A percentile compares a stretch with the other conserved stretches of the same genome.
These are phyloP conservation scores for Dothistroma septosporum DNA, from an alignment of 2,329 filamentous ascomycete species.

Conservation along the genomic window DNA sequence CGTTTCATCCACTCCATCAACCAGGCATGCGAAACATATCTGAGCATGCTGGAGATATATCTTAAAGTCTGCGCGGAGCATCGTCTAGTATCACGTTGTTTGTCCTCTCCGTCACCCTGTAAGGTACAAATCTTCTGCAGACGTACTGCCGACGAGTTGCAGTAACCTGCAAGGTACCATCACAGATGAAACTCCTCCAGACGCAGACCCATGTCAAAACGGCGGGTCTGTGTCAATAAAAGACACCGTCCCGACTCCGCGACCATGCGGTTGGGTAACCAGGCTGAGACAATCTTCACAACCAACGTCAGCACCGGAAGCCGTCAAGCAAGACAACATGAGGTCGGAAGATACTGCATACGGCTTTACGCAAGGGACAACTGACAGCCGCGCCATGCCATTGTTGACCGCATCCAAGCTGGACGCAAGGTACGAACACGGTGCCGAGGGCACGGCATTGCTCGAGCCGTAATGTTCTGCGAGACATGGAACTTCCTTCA, in stretches of 20 bases:
- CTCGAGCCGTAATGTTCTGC: neutral
- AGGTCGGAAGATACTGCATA: neutral
- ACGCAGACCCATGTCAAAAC: neutral
- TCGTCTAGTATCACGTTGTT: neutral
- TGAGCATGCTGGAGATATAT: neutral
- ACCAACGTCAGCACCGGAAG: neutral
- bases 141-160: neutral
- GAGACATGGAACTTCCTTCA: neutral
- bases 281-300: neutral
- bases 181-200: neutral
- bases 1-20: neutral
- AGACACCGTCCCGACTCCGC: neutral
- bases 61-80: neutral
- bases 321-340: neutral
- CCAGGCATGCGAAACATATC: neutral
- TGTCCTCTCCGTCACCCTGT: neutral
- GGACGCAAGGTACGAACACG: neutral
- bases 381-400: neutral
- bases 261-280: neutral
- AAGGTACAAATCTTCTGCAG: neutral
- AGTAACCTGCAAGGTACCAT: neutral
- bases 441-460: neutral
- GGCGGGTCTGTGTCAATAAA: neutral
- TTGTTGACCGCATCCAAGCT: neutral
- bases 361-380: neutral